phyloP scores from a whole-genome alignment of 169 alveolate species.

The Cyclospora cayetanensis region DNA sequence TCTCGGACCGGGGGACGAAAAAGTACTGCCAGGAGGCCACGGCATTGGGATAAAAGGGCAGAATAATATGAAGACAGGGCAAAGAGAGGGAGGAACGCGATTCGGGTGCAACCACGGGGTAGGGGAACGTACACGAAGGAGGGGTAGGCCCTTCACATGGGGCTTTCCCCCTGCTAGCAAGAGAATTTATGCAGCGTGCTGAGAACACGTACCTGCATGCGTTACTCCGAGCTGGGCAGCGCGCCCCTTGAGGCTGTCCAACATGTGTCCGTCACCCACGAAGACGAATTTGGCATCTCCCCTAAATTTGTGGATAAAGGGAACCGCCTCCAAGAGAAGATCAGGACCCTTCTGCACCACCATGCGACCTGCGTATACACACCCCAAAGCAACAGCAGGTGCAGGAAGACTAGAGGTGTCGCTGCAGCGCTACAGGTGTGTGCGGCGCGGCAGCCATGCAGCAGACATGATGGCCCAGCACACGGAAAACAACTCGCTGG shows the following conservation, averaged over 20 bases:
- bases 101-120: too few species aligned
- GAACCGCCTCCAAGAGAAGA: constrained; percentile 79
- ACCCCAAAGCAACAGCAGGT: background rate
- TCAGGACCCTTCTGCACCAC: constrained; percentile 86
- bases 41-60: constrained; percentile 41
- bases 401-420: background rate
- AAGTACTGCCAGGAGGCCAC: too few species aligned
- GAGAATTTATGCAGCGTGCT: too few species aligned
- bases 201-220: constrained; percentile 59
- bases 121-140: too few species aligned
- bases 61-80: background rate
- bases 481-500: too few species aligned
- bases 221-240: constrained; percentile 78
- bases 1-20: too few species aligned
- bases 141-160: too few species aligned
- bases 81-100: background rate
- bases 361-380: constrained; percentile 74
- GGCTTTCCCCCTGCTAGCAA: too few species aligned
- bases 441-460: too few species aligned
- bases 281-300: constrained; percentile 82
- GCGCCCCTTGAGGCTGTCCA: constrained; percentile 78
- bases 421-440: background rate
- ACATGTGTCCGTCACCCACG: constrained; percentile 86
- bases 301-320: constrained; percentile 74
- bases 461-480: too few species aligned